Conservation (phyloP, 1,284 basidiomycete genomes). For the Flammula alnicola region DNA sequence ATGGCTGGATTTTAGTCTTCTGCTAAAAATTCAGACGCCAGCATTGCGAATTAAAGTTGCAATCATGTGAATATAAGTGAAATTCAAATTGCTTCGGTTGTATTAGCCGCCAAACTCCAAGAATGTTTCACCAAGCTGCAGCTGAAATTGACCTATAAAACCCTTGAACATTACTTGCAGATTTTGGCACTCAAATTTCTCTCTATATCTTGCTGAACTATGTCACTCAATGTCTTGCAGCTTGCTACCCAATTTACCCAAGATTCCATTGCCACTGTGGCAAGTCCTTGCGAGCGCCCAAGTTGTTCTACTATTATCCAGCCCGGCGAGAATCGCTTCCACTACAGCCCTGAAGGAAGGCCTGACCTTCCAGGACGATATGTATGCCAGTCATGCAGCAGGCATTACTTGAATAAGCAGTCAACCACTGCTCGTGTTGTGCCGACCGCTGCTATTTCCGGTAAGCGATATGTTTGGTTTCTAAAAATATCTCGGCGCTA, state of each 20-base stretch:
- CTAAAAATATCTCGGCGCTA: too few relatives aligned
- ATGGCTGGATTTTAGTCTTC: too few relatives aligned
- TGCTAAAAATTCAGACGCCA: too few relatives aligned
- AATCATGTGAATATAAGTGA: too few relatives aligned
- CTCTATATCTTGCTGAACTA: background rate
- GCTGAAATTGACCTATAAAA: background rate
- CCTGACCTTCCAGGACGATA: conserved; percentile 1
- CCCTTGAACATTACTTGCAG: background rate
- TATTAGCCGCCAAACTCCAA: too few relatives aligned
- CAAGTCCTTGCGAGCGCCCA: background rate
- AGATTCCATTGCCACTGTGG: background rate
- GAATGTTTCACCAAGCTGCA: too few relatives aligned
- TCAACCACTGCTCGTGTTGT: too few relatives aligned
- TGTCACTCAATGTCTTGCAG: background rate
- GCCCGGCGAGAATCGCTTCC: conserved; percentile 3
- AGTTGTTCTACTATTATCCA: conserved; percentile 1
- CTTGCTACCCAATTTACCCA: conserved; percentile 10
- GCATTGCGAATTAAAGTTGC: too few relatives aligned
- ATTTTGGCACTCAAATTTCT: background rate
- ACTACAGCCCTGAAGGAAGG: background rate
- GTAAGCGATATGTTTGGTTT: too few relatives aligned
- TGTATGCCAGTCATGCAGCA: conserved; percentile 8
- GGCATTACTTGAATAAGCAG: conserved; percentile 1
- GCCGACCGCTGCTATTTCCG: too few relatives aligned
- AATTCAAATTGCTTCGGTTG: too few relatives aligned